Conservation (phyloP, 306 rosid genomes). For the Acmispon strigosus region DNA sequence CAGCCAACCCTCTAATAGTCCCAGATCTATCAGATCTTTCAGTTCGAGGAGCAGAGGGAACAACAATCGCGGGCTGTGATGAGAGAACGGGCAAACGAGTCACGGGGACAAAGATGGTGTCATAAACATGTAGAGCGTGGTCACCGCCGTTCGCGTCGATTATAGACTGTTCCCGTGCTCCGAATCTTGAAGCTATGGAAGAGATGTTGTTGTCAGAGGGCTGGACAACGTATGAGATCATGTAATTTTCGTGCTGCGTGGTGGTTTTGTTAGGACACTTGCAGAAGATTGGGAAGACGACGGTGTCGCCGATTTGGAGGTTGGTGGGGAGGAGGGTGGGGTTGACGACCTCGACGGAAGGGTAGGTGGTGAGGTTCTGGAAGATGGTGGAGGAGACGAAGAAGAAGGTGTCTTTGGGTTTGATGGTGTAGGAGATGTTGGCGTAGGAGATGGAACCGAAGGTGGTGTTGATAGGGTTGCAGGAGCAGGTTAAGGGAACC, state of each 20-base stretch:
- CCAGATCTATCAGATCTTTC: constrained; percentile 29
- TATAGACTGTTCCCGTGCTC: constrained; percentile 26
- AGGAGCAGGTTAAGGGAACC: constrained; percentile 64
- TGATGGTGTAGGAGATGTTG: constrained; percentile 52
- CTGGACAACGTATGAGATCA: constrained; percentile 68
- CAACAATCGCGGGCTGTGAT: constrained; percentile 38
- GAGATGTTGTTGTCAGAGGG: constrained; percentile 51
- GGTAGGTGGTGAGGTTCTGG: constrained; percentile 64
- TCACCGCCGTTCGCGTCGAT: constrained; percentile 26
- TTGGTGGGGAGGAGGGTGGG: constrained; percentile 45
- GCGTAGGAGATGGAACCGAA: constrained; percentile 59
- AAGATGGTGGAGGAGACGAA: constrained; percentile 34
- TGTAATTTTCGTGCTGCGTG: constrained; percentile 11
- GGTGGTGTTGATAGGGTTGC: constrained; percentile 43
- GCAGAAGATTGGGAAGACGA: constrained; percentile 67
- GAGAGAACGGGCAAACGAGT: constrained; percentile 43
- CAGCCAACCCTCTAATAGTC: constrained; percentile 53
- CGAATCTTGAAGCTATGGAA: constrained; percentile 48
- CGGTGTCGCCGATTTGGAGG: constrained; percentile 39
- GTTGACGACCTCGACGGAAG: constrained; percentile 57
- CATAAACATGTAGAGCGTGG: constrained; percentile 12
- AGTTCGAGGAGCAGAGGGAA: neutral
- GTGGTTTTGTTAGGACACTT: constrained; percentile 51
- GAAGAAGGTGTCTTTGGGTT: constrained; percentile 44
- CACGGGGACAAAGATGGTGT: constrained; percentile 69